These are phyloP conservation scores for Pinus albicaulis DNA, from an alignment of 75 land plant genomes.

Conservation along the genomic window DNA sequence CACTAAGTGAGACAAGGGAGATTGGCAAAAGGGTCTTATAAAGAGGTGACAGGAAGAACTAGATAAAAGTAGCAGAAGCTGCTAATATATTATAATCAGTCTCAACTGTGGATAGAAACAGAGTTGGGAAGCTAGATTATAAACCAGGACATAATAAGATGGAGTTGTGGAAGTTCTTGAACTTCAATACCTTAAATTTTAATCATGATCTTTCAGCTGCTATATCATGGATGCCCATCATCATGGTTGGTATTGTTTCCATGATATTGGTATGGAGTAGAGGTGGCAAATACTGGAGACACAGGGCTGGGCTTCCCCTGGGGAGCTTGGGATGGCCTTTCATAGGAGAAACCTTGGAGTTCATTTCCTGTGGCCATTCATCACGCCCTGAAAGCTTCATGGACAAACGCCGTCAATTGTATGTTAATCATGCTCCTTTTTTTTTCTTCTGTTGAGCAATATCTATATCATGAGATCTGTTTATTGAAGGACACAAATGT, in stretches of 20 bases:
- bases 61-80: not conserved
- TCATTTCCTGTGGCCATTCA: constrained; percentile 52
- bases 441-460: no score
- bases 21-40: no score
- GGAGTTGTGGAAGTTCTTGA: not conserved
- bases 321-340: constrained; percentile 69
- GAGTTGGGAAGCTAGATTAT: not conserved
- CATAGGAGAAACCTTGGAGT: constrained; percentile 67
- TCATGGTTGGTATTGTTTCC: constrained; percentile 1
- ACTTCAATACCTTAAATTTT: not conserved
- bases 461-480: no score
- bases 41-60: not conserved
- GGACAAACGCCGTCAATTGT: constrained; percentile 32
- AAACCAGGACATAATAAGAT: not conserved
- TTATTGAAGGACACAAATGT: no score
- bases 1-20: not conserved
- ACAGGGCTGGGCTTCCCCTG: constrained; percentile 19
- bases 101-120: not conserved
- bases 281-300: not conserved
- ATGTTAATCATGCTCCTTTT: not conserved
- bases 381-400: constrained; percentile 61
- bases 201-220: no score
- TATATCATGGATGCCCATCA: not conserved
- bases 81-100: not conserved
- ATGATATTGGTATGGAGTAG: not conserved